These are phyloP conservation scores for Cordyceps tenuipes DNA, from an alignment of 2,329 filamentous ascomycete species.

Conservation along the genomic window DNA sequence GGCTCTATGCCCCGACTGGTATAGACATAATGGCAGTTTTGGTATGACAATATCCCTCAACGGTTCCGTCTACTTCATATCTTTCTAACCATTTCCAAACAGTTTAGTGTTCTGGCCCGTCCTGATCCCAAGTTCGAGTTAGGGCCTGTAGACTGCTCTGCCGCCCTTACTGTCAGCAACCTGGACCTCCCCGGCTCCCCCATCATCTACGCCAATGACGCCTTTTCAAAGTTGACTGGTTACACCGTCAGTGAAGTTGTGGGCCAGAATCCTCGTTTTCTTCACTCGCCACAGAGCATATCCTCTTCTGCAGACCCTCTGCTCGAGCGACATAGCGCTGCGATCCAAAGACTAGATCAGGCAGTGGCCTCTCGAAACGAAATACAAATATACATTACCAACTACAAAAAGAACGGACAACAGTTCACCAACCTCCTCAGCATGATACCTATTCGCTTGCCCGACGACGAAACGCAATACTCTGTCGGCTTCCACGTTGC, in stretches of 20 bases:
- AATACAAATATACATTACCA: slow-evolving; percentile 52
- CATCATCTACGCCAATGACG: slow-evolving; percentile 76
- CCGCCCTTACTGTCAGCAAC: slow-evolving; percentile 76
- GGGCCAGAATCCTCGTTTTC: slow-evolving; percentile 75
- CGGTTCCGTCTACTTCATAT: neutral
- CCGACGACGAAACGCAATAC: slow-evolving; percentile 56
- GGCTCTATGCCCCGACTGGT: slow-evolving; percentile 46
- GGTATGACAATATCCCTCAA: slow-evolving; percentile 27
- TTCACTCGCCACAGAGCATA: slow-evolving; percentile 63
- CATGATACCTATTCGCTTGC: slow-evolving; percentile 72
- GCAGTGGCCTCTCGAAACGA: slow-evolving; percentile 38
- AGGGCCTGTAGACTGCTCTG: slow-evolving; percentile 75
- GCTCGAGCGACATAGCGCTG: slow-evolving; percentile 35
- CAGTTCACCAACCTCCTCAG: slow-evolving; percentile 74
- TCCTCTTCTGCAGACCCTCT: neutral
- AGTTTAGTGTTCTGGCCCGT: slow-evolving; percentile 57
- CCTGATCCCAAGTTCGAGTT: slow-evolving; percentile 70
- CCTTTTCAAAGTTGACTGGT: slow-evolving; percentile 71
- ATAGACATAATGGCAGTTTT: slow-evolving; percentile 49
- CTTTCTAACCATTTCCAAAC: slow-evolving; percentile 11
- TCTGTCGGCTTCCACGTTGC: slow-evolving; percentile 74
- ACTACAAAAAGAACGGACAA: slow-evolving; percentile 74
- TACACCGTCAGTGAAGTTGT: slow-evolving; percentile 67
- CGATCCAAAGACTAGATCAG: slow-evolving; percentile 45
- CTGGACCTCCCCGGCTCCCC: slow-evolving; percentile 64